A percentile compares a stretch with the other conserved stretches of the same genome.
Evolutionary conservation across 2,329 filamentous ascomycete genomes (phyloP).

Genomic region (Arthroderma sp.): DNA sequence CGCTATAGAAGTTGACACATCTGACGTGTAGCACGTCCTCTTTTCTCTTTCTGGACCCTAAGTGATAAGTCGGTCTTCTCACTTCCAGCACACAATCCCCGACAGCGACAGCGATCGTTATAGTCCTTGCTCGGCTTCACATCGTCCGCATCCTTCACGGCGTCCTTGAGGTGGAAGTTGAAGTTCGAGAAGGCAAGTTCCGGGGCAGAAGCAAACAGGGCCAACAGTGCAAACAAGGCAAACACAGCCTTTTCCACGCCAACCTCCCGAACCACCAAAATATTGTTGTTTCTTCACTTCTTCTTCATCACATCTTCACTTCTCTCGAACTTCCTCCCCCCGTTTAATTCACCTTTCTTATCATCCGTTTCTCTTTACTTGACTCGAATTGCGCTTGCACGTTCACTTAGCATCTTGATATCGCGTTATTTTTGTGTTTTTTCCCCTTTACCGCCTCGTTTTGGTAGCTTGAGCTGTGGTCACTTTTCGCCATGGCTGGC

Average conservation of each 20-base stretch:
- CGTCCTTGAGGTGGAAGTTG: no score
- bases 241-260: slow-evolving; percentile 8
- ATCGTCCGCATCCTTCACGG: background rate
- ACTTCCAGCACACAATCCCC: background rate
- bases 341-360: slow-evolving; percentile 16
- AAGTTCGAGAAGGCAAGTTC: background rate
- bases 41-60: background rate
- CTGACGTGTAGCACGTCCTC: background rate
- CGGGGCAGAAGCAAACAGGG: background rate
- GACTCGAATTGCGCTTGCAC: slow-evolving; percentile 11
- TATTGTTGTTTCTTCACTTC: background rate
- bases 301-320: slow-evolving; percentile 8
- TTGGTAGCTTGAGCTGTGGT: slow-evolving; percentile 7
- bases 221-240: slow-evolving; percentile 9
- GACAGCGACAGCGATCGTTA: background rate
- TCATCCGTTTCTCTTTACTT: slow-evolving; percentile 16
- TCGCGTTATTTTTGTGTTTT: slow-evolving; percentile 13
- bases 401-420: background rate
- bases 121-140: background rate
- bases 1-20: background rate
- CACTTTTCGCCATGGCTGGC: slow-evolving; percentile 3
- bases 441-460: slow-evolving; percentile 7
- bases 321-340: slow-evolving; percentile 13
- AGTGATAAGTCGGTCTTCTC: background rate
- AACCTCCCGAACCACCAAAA: background rate